These are phyloP conservation scores for Chlorella ohadii DNA, from an alignment of 139 green algal genomes.

Conservation along the genomic window DNA sequence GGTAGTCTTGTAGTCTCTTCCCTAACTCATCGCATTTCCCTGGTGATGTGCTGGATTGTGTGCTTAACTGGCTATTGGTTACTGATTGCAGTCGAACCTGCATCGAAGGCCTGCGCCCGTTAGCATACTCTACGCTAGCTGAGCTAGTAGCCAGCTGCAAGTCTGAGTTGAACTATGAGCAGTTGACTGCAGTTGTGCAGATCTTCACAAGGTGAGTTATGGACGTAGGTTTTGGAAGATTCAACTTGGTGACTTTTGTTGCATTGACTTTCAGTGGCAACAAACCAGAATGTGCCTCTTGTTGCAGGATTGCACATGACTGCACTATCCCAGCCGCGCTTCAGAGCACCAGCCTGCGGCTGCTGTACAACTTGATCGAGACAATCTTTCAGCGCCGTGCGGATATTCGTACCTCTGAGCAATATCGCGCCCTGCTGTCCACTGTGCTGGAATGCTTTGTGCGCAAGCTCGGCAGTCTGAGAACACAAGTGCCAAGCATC, in stretches of 20 bases:
- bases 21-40: no score
- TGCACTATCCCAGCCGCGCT: slow-evolving; percentile 59
- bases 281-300: no score
- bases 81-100: slow-evolving; percentile 63
- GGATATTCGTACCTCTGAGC: slow-evolving; percentile 23
- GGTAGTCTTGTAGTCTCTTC: no score
- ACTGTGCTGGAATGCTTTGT: slow-evolving; percentile 88
- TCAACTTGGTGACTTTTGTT: no score
- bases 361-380: slow-evolving; percentile 92
- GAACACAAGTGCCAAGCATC: slow-evolving; percentile 4
- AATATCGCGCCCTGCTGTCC: slow-evolving; percentile 66
- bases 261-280: no score
- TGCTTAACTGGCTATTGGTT: no score
- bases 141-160: slow-evolving; percentile 84
- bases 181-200: slow-evolving; percentile 74
- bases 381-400: slow-evolving; percentile 66
- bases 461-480: slow-evolving; percentile 73
- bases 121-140: slow-evolving; percentile 83
- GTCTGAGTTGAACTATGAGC: slow-evolving; percentile 62
- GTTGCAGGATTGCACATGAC: slow-evolving; percentile 73
- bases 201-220: slow-evolving; percentile 67
- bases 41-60: no score
- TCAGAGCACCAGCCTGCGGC: slow-evolving; percentile 84
- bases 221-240: no score
- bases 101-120: slow-evolving; percentile 77